Conservation (phyloP, 31 red algal species). For the Odonthalia washingtoniensis region DNA sequence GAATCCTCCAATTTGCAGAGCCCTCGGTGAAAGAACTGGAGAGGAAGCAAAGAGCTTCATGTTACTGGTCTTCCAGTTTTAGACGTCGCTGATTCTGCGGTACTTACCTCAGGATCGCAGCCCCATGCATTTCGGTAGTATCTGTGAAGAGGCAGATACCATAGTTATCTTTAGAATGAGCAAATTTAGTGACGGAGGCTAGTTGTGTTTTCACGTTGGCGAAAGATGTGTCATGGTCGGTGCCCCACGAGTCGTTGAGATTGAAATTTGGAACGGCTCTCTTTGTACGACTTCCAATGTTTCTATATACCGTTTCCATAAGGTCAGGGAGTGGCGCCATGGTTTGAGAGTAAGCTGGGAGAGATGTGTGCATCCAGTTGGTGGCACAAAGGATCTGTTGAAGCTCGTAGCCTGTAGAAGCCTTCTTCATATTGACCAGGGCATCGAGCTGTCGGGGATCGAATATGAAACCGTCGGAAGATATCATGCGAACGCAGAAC, state of each 20-base stretch:
- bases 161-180: slow-evolving; percentile 36
- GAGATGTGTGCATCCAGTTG: slow-evolving; percentile 58
- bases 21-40: slow-evolving; percentile 41
- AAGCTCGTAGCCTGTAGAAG: slow-evolving; percentile 8
- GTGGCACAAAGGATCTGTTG: slow-evolving; percentile 56
- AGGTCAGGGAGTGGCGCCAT: slow-evolving; percentile 36
- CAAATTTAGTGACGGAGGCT: slow-evolving; percentile 40
- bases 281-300: no score
- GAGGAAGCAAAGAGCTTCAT: slow-evolving; percentile 46
- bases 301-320: no score
- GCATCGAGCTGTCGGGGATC: slow-evolving; percentile 28
- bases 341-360: slow-evolving; percentile 20
- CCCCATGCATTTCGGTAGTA: slow-evolving; percentile 45
- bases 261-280: no score
- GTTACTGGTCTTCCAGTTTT: slow-evolving; percentile 10
- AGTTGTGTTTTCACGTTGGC: slow-evolving; percentile 43
- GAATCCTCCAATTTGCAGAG: slow-evolving; percentile 31
- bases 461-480: background rate
- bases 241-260: slow-evolving; percentile 36
- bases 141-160: slow-evolving; percentile 43
- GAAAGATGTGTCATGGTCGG: slow-evolving; percentile 54
- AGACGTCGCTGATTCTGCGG: background rate
- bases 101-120: slow-evolving; percentile 44
- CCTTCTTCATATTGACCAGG: slow-evolving; percentile 27
- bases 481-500: slow-evolving; percentile 51